Conservation (phyloP, 371 early-diverging fungal genomes). For the Mortierella sp. region DNA sequence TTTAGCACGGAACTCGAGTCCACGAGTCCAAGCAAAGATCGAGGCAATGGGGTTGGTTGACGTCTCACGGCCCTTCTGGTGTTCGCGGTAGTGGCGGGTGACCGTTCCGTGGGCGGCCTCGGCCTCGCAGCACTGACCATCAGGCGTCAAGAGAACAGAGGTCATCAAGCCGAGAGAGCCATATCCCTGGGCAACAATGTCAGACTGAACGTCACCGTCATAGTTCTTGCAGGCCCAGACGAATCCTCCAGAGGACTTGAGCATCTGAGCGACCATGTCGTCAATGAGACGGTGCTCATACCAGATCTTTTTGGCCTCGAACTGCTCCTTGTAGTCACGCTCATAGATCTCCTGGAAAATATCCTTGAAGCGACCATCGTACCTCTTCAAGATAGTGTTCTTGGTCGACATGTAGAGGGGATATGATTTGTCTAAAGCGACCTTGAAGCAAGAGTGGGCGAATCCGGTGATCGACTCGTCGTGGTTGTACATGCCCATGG, state of each 20-base stretch:
- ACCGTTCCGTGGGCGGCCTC: conserved; percentile 98
- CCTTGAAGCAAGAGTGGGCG: not conserved
- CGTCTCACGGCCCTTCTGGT: conserved; percentile 89
- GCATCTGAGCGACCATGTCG: conserved; percentile 96
- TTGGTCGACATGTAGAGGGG: conserved; percentile 94
- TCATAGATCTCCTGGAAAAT: conserved; percentile 91
- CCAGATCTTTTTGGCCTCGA: conserved; percentile 81
- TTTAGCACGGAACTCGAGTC: conserved; percentile 90
- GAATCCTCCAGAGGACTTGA: conserved; percentile 93
- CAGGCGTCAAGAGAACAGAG: conserved; percentile 91
- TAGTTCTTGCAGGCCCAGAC: conserved; percentile 96
- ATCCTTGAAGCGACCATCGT: conserved; percentile 97
- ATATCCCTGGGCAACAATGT: conserved; percentile 91
- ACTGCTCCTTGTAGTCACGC: conserved; percentile 69
- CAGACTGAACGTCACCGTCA: conserved; percentile 93
- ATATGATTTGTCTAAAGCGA: conserved; percentile 86
- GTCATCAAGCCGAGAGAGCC: conserved; percentile 93
- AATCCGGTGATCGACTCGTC: conserved; percentile 56
- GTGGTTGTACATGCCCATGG: conserved; percentile 94
- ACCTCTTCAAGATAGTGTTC: conserved; percentile 94
- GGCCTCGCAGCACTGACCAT: conserved; percentile 90
- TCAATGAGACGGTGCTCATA: conserved; percentile 96
- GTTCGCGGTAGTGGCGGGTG: conserved; percentile 94
- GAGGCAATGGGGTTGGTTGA: conserved; percentile 95
- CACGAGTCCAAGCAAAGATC: conserved; percentile 96